Conservation (phyloP, 2,329 filamentous ascomycete species). For the Claviceps sp. region DNA sequence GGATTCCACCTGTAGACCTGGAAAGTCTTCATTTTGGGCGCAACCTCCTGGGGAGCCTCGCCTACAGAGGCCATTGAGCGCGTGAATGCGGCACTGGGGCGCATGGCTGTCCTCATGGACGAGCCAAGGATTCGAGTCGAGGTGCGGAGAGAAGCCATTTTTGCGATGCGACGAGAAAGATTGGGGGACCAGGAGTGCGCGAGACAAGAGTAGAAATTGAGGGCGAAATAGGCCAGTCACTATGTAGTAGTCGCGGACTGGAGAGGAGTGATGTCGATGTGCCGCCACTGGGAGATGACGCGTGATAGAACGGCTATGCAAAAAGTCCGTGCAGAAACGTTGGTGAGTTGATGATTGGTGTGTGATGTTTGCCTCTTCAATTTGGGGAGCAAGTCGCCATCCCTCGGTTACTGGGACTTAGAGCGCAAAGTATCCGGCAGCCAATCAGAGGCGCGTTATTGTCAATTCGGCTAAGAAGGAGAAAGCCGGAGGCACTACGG, state of each 20-base stretch:
- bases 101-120: slow-evolving; percentile 25
- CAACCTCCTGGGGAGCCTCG: slow-evolving; percentile 46
- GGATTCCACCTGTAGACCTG: slow-evolving; percentile 99
- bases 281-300: slow-evolving; percentile 1
- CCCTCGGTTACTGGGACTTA: slow-evolving; percentile 9
- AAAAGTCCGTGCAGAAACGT: neutral
- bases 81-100: slow-evolving; percentile 28
- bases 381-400: slow-evolving; percentile 5
- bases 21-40: slow-evolving; percentile 79
- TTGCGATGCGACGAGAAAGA: slow-evolving; percentile 11
- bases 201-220: neutral
- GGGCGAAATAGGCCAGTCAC: neutral
- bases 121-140: slow-evolving; percentile 38
- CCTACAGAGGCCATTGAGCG: slow-evolving; percentile 43
- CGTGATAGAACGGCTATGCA: slow-evolving; percentile 1
- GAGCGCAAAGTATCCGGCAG: slow-evolving; percentile 1
- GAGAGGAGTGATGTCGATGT: neutral
- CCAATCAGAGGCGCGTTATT: slow-evolving; percentile 13
- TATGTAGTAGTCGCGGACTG: neutral
- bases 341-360: neutral
- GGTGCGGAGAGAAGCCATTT: slow-evolving; percentile 50
- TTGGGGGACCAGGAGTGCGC: neutral
- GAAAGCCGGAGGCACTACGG: slow-evolving; percentile 12
- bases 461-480: slow-evolving; percentile 18
- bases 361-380: slow-evolving; percentile 2